A percentile compares a stretch with the other conserved stretches of the same genome.
Evolutionary conservation across 306 rosid genomes (phyloP).

Genomic region (Elaeagnus macrophylla): DNA sequence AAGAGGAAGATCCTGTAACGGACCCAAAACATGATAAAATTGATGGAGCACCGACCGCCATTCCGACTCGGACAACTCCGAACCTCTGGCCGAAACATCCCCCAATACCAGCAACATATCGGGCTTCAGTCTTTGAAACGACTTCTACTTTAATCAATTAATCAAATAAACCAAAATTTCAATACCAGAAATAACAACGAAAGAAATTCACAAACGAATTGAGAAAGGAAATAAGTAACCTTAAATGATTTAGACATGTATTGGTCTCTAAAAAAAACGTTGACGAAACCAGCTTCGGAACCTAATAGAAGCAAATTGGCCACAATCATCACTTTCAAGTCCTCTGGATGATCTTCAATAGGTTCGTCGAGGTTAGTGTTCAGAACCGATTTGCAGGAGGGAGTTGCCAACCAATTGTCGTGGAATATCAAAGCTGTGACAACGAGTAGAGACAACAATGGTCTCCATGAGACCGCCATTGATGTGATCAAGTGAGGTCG

Average conservation of each 20-base stretch:
- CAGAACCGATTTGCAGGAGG: slow-evolving; percentile 35
- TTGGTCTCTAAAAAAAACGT: slow-evolving; percentile 33
- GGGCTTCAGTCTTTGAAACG: slow-evolving; percentile 43
- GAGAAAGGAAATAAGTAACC: slow-evolving; percentile 20
- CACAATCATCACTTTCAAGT: slow-evolving; percentile 55
- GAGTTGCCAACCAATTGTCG: slow-evolving; percentile 48
- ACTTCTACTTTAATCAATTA: slow-evolving; percentile 40
- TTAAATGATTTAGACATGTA: slow-evolving; percentile 54
- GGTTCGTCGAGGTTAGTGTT: slow-evolving; percentile 8
- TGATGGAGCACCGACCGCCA: slow-evolving; percentile 42
- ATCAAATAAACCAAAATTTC: neutral
- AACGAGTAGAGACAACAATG: slow-evolving; percentile 21
- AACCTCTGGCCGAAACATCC: slow-evolving; percentile 61
- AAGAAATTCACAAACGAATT: slow-evolving; percentile 4
- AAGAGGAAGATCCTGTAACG: slow-evolving; percentile 45
- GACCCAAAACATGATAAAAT: slow-evolving; percentile 42
- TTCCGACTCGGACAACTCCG: slow-evolving; percentile 31
- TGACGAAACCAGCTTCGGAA: slow-evolving; percentile 31
- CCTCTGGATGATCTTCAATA: slow-evolving; percentile 19
- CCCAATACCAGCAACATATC: slow-evolving; percentile 65
- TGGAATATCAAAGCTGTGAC: slow-evolving; percentile 30
- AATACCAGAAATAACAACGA: neutral
- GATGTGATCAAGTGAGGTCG: neutral
- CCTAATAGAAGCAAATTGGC: slow-evolving; percentile 52
- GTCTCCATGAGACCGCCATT: slow-evolving; percentile 31